These are phyloP conservation scores for Leccinum variicolor DNA, from an alignment of 768 basidiomycete genomes.

Conservation along the genomic window DNA sequence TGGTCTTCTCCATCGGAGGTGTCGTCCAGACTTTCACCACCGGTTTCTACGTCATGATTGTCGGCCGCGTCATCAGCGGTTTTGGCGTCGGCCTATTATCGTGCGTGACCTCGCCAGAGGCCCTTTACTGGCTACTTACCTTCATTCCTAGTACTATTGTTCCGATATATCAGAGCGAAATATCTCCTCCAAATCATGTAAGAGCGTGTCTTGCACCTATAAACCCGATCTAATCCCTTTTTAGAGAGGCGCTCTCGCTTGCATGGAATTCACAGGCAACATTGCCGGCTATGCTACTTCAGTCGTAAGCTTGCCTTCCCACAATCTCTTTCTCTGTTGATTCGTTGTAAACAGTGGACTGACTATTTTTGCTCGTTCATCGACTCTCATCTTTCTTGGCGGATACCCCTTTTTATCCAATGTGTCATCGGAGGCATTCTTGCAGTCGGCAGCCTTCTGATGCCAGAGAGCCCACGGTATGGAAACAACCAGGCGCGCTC, in stretches of 20 bases:
- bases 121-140: conserved; percentile 3
- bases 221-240: conserved; percentile 1
- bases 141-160: conserved; percentile 71
- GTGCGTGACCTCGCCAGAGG: conserved; percentile 41
- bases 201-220: conserved; percentile 17
- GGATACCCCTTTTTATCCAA: conserved; percentile 85
- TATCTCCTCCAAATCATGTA: conserved; percentile 89
- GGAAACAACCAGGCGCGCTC: conserved; percentile 1
- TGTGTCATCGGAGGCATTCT: conserved; percentile 83
- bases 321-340: not conserved
- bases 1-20: conserved; percentile 84
- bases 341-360: conserved; percentile 59
- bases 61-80: conserved; percentile 80
- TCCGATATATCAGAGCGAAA: conserved; percentile 93
- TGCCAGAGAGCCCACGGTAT: conserved; percentile 89
- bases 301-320: conserved; percentile 54
- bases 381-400: conserved; percentile 84
- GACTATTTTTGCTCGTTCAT: conserved; percentile 93
- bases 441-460: conserved; percentile 70
- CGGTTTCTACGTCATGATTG: conserved; percentile 77
- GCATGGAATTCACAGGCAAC: conserved; percentile 95
- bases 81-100: conserved; percentile 89
- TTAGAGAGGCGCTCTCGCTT: conserved; percentile 86
- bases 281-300: conserved; percentile 88
- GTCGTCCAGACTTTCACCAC: conserved; percentile 79